phyloP scores from a whole-genome alignment of 2,329 filamentous ascomycete species.

The Phyllosticta capitalensis region DNA sequence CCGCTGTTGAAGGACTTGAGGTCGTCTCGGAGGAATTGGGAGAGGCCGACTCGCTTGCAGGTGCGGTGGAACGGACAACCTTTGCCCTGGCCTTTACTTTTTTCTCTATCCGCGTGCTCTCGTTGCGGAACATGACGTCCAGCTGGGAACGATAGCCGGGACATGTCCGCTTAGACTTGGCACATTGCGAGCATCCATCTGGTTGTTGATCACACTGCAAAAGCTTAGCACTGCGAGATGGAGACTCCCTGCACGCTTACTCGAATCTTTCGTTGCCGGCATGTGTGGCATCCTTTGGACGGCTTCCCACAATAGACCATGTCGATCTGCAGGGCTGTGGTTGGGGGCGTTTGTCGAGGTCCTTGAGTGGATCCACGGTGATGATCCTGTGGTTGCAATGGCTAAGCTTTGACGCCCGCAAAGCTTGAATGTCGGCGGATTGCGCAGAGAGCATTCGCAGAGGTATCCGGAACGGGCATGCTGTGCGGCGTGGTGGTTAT shows the following conservation, averaged over 20 bases:
- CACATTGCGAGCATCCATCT: slow-evolving; percentile 21
- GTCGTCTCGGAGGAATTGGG: neutral
- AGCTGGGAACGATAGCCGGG: slow-evolving; percentile 24
- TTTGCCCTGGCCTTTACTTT: neutral
- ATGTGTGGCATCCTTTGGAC: slow-evolving; percentile 23
- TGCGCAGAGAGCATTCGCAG: neutral
- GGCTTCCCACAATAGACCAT: slow-evolving; percentile 17
- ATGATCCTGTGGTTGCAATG: neutral
- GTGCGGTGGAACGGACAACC: neutral
- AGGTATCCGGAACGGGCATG: slow-evolving; percentile 8
- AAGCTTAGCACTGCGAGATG: neutral
- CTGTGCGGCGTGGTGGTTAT: neutral
- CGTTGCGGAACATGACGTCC: slow-evolving; percentile 24
- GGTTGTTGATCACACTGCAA: slow-evolving; percentile 24
- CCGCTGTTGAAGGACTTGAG: neutral
- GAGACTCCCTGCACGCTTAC: slow-evolving; percentile 11
- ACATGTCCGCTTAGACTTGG: slow-evolving; percentile 20
- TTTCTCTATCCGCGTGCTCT: slow-evolving; percentile 16
- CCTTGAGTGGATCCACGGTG: neutral
- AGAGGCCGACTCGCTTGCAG: neutral
- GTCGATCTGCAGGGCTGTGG: neutral
- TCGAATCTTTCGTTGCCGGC: slow-evolving; percentile 24
- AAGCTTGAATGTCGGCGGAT: neutral
- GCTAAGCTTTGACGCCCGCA: neutral
- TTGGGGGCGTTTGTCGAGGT: neutral